Evolutionary conservation across 108 stramenopile genomes (phyloP).

Genomic region (Seminavis robusta): DNA sequence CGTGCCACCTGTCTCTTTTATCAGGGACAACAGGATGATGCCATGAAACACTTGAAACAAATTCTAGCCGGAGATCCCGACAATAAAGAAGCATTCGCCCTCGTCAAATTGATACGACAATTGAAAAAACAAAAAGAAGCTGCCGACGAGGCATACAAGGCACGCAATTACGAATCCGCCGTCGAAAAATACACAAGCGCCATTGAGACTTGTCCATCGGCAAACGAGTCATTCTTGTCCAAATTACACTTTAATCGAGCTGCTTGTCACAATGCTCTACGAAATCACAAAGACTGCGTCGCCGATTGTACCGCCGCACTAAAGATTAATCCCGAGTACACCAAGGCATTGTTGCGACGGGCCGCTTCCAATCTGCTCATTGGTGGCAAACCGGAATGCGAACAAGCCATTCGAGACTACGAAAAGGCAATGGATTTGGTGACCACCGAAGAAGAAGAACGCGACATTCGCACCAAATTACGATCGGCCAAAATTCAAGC

Average conservation of each 20-base stretch:
- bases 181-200: conserved; percentile 20
- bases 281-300: conserved; percentile 27
- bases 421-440: conserved; percentile 27
- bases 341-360: conserved; percentile 35
- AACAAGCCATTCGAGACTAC: conserved; percentile 46
- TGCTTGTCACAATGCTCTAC: conserved; percentile 18
- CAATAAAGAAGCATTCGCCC: conserved; percentile 14
- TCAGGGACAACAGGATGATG: conserved; percentile 33
- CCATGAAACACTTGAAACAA: conserved; percentile 40
- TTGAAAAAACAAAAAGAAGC: conserved; percentile 33
- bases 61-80: conserved; percentile 24
- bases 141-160: conserved; percentile 42
- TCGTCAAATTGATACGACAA: conserved; percentile 6
- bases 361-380: conserved; percentile 24
- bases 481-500: conserved; percentile 17
- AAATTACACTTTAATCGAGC: conserved; percentile 50
- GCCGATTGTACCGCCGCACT: conserved; percentile 31
- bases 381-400: conserved; percentile 39
- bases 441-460: conserved; percentile 23
- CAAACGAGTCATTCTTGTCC: conserved; percentile 25
- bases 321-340: conserved; percentile 36
- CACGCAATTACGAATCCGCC: conserved; percentile 13
- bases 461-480: conserved; percentile 14
- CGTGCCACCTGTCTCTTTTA: background rate
- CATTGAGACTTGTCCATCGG: conserved; percentile 27